Base-by-base conservation (phyloP, 2,329 filamentous ascomycete species). In the Plectosphaerella plurivora region DNA sequence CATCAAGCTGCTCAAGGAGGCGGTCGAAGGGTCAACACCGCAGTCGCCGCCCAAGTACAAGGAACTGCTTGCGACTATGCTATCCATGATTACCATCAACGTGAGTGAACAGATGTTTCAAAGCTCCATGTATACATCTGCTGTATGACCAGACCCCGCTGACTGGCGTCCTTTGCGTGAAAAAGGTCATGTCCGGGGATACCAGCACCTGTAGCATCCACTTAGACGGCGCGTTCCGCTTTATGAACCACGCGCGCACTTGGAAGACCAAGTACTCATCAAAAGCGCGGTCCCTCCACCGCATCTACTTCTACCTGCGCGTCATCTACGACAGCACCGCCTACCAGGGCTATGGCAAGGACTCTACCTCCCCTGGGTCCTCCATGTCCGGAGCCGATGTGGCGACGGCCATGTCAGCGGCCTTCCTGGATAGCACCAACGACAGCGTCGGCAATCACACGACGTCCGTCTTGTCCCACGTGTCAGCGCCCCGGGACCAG, bases 81-180 rank as follows among this genome's bases (percentile, higher is more conserved):
- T 64, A 22, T 64, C 61, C 2, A 64, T 64, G 61, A 59, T 63
- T 14, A 58, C 60, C 0, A 64, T 63, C 4, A 63, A 63, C 39
- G 61, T 60, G 41, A 39, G 49, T 37, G 47, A 24, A 45, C 35
- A 15, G 3, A 2, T 15, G n/a, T n/a, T n/a, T n/a, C n/a, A n/a
- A n/a, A n/a, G n/a, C n/a, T n/a, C n/a, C n/a, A n/a, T n/a, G n/a
- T n/a, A n/a, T n/a, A n/a, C n/a, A n/a, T n/a, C n/a, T n/a, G n/a
- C n/a, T n/a, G n/a, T n/a, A n/a, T n/a, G n/a, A n/a, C n/a, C n/a
- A n/a, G n/a, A n/a, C n/a, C n/a, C n/a, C n/a, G n/a, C n/a, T n/a
- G n/a, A n/a, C n/a, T n/a, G n/a, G n/a, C n/a, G n/a, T n/a, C n/a
- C n/a, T n/a, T n/a, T n/a, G 11, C 10, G 11, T 2, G 7, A 20